Base-by-base conservation (phyloP, 1,139 yeast species). In the Pichia norvegensis region DNA sequence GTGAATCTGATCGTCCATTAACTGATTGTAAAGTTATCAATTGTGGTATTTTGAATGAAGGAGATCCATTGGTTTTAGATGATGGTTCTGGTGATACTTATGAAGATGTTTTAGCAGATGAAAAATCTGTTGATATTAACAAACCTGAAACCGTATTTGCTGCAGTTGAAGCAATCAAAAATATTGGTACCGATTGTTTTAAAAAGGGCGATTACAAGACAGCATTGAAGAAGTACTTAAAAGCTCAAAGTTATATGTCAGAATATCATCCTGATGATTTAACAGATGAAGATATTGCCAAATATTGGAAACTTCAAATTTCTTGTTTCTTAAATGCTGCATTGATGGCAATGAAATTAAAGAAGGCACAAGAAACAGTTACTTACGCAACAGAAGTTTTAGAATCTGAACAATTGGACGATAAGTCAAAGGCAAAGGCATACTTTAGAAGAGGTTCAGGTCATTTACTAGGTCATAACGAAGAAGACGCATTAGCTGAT, bases 1-100 rank as follows among this genome's bases (percentile, higher is more conserved):
- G 74, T 44, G 68, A 68, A 2, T 69, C 72, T 36, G 95, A 86
- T 61, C 73, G 70, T 56, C 95, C 96, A 41, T 60, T 66, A 21
- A 68, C 72, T 46, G 82, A 78, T 38, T 84, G 88, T 64, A 70
- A 74, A 45, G 83, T 88, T 53, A 73, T 74, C n/a, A 87, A 82
- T 56, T 81, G 87, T 69, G 97, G 97, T 36, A 81, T 79, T 55
- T 67, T 86, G 52, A 78, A 86, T 11, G 68, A 67, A 11, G 88
- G 81, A 51, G 67, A 71, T 40, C 54, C 67, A 29, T 59, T 65
- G 7, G 62, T 57, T 9, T 63, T 66, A 17, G 86, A 81, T 55
- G 96, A 86, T 60, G 90, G 85, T 19, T 82, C 87, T 23, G 97
- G 96, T 19, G 97, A 90, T 61, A 66, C 72, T 35, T 88, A 81